These are phyloP conservation scores for Candida tunisiensis DNA, from an alignment of 1,139 yeast genomes.

Conservation along the genomic window DNA sequence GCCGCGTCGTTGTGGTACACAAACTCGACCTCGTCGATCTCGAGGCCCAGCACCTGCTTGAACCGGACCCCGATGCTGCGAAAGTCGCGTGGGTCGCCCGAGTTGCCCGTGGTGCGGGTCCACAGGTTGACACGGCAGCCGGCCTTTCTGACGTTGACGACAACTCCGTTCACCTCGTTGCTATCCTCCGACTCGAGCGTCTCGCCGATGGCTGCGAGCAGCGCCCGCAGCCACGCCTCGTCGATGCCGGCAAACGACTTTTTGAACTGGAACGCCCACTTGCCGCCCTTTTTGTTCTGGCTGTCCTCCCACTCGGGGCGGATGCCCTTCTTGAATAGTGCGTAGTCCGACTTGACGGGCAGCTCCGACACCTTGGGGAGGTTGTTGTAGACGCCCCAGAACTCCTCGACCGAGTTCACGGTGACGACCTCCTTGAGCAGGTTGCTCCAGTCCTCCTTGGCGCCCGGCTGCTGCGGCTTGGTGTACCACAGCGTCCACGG, in stretches of 20 bases:
- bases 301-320: conserved; percentile 99
- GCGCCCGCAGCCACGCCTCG: conserved; percentile 85
- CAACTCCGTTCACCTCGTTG: conserved; percentile 88
- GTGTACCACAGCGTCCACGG: conserved; percentile 98
- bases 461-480: conserved; percentile 64
- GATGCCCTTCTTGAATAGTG: conserved; percentile 84
- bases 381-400: conserved; percentile 96
- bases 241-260: conserved; percentile 44
- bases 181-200: conserved; percentile 46
- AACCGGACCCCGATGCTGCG: conserved; percentile 52
- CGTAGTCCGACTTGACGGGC: conserved; percentile 88
- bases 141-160: conserved; percentile 71
- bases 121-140: conserved; percentile 82
- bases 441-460: conserved; percentile 80
- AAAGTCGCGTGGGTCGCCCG: conserved; percentile 37
- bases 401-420: conserved; percentile 87
- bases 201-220: conserved; percentile 89
- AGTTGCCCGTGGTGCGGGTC: conserved; percentile 81
- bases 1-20: conserved; percentile 44
- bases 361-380: conserved; percentile 86
- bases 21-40: conserved; percentile 60
- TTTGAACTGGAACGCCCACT: conserved; percentile 74
- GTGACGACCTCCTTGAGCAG: conserved; percentile 86
- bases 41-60: conserved; percentile 63
- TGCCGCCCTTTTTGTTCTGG: conserved; percentile 81